Percentiles rank a stretch among this genome's conserved stretches.
Evolutionary conservation across 2,329 filamentous ascomycete genomes (phyloP).

Genomic region (Hymenotorrendiella dingleyae): DNA sequence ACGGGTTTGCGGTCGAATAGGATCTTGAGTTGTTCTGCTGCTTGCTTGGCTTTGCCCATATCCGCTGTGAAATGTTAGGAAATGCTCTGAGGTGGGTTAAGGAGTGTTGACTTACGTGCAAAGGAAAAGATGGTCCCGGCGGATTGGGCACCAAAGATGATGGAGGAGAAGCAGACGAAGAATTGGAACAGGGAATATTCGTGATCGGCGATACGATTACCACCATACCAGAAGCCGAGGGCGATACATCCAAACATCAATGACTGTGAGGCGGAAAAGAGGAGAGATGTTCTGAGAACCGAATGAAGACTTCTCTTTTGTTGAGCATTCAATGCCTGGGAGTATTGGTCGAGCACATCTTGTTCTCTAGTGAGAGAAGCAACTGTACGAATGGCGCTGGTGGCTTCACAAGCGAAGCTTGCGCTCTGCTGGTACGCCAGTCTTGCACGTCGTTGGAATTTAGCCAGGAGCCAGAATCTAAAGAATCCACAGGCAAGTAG

Average conservation of each 20-base stretch:
- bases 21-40: slow-evolving; percentile 71
- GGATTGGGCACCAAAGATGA: slow-evolving; percentile 89
- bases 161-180: slow-evolving; percentile 81
- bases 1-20: slow-evolving; percentile 76
- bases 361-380: slow-evolving; percentile 82
- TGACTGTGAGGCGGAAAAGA: slow-evolving; percentile 82
- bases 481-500: slow-evolving; percentile 79
- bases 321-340: slow-evolving; percentile 58
- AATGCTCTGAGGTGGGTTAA: background rate
- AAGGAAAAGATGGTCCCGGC: slow-evolving; percentile 87
- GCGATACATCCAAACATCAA: slow-evolving; percentile 79
- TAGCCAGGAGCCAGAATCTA: slow-evolving; percentile 76
- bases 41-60: slow-evolving; percentile 87
- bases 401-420: slow-evolving; percentile 86
- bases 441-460: slow-evolving; percentile 75
- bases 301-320: slow-evolving; percentile 64
- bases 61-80: slow-evolving; percentile 45
- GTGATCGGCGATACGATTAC: slow-evolving; percentile 61
- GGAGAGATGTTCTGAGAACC: slow-evolving; percentile 66
- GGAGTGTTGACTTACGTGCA: slow-evolving; percentile 43
- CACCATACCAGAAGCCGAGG: slow-evolving; percentile 90
- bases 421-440: slow-evolving; percentile 74
- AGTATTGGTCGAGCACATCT: slow-evolving; percentile 72
- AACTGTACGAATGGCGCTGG: slow-evolving; percentile 88
- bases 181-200: slow-evolving; percentile 82